Percentiles rank a stretch among this genome's conserved stretches.
phyloP scores from a whole-genome alignment of 164 flowering plant species.

The Vitis amurensis region DNA sequence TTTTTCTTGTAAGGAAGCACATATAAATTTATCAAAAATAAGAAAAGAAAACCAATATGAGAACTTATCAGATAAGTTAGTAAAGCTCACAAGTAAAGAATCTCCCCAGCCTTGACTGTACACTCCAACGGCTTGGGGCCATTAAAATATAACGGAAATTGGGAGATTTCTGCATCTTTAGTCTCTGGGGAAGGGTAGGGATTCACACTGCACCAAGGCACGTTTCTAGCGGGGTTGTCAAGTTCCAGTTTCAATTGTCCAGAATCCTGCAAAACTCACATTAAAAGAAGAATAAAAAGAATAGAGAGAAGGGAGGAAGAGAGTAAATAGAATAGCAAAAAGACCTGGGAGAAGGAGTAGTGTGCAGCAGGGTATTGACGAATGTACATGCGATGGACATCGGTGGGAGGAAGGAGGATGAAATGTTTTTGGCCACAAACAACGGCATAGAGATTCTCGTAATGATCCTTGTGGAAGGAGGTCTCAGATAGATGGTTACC shows the following conservation, averaged over 20 bases:
- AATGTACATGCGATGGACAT: conserved; percentile 83
- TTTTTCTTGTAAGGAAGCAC: too few relatives aligned
- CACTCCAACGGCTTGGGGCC: conserved; percentile 87
- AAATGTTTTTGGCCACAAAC: conserved; percentile 88
- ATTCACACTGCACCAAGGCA: conserved; percentile 95
- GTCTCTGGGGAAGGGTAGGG: conserved; percentile 66
- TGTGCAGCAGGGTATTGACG: conserved; percentile 72
- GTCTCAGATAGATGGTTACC: conserved; percentile 74
- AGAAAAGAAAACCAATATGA: too few relatives aligned
- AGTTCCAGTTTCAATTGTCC: conserved; percentile 63
- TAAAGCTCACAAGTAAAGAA: conserved; percentile 81
- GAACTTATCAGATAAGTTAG: not conserved
- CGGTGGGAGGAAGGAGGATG: conserved; percentile 88
- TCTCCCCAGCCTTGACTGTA: conserved; percentile 89
- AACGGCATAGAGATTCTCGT: conserved; percentile 93
- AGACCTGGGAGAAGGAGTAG: conserved; percentile 59
- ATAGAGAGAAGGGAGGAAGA: not conserved
- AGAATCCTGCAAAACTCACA: conserved; percentile 37
- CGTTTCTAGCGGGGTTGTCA: conserved; percentile 64
- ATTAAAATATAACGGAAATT: conserved; percentile 70
- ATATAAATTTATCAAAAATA: too few relatives aligned
- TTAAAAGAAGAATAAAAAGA: not conserved
- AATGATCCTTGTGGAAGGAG: conserved; percentile 94
- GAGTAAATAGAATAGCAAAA: not conserved
- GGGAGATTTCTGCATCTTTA: conserved; percentile 35